Conservation (phyloP, 495 filamentous ascomycete genomes). For the Aspergillus coremiiformis region DNA sequence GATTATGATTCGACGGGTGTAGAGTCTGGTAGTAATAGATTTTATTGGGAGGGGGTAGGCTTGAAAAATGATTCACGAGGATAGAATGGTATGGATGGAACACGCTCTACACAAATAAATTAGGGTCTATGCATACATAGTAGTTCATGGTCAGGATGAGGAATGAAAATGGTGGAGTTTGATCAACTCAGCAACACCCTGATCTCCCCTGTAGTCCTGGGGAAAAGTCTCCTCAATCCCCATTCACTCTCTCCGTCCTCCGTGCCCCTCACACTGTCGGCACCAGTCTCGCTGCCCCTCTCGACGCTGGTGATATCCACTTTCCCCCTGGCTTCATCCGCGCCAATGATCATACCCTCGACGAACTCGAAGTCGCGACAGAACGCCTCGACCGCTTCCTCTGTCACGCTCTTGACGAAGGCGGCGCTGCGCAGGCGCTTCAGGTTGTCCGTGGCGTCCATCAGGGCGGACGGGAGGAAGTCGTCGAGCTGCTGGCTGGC, state of each 20-base stretch:
- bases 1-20: slow-evolving; percentile 54
- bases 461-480: slow-evolving; percentile 85
- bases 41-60: too few relatives aligned
- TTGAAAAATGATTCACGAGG: too few relatives aligned
- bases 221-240: slow-evolving; percentile 63
- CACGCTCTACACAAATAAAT: too few relatives aligned
- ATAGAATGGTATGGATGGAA: not conserved
- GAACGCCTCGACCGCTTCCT: slow-evolving; percentile 78
- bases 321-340: slow-evolving; percentile 46
- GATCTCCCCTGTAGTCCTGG: slow-evolving; percentile 78
- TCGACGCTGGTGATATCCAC: slow-evolving; percentile 23
- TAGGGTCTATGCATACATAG: too few relatives aligned
- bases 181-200: slow-evolving; percentile 59
- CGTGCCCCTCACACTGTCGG: slow-evolving; percentile 21
- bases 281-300: slow-evolving; percentile 23
- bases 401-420: slow-evolving; percentile 66
- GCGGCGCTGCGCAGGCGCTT: slow-evolving; percentile 59
- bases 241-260: slow-evolving; percentile 30
- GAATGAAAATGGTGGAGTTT: too few relatives aligned
- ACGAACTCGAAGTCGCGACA: slow-evolving; percentile 87
- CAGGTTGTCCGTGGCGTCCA: slow-evolving; percentile 81
- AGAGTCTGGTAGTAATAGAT: too few relatives aligned
- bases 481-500: slow-evolving; percentile 77
- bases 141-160: too few relatives aligned
- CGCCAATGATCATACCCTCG: slow-evolving; percentile 58